Evolutionary conservation across 768 basidiomycete genomes (phyloP).

Genomic region (Trametes maxima): DNA sequence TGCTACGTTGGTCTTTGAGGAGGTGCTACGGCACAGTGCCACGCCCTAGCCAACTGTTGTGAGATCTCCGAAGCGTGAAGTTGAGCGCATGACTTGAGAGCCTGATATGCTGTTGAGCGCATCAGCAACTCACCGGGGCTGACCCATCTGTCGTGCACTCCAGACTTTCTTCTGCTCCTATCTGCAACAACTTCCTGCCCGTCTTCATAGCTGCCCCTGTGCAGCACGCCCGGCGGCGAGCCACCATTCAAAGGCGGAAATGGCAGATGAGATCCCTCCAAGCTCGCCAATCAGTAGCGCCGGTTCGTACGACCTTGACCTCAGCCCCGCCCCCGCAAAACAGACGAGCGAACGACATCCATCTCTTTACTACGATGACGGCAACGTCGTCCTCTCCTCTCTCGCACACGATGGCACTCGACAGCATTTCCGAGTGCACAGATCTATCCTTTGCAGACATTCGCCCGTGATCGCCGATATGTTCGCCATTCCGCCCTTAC

Average conservation of each 20-base stretch:
- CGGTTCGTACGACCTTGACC: conserved; percentile 2
- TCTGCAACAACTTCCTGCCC: neutral
- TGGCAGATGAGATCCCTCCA: conserved; percentile 11
- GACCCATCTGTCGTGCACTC: neutral
- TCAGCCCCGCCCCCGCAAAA: neutral
- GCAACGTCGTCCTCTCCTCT: conserved; percentile 36
- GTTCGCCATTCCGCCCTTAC: conserved; percentile 31
- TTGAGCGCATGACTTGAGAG: conserved; percentile 6
- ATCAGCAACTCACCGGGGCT: neutral
- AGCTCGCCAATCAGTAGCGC: conserved; percentile 2
- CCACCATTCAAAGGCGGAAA: neutral
- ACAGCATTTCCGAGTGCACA: conserved; percentile 32
- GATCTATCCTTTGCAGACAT: conserved; percentile 29
- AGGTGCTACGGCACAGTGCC: no score
- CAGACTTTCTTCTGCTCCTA: neutral
- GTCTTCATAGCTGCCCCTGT: neutral
- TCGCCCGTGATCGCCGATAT: conserved; percentile 33
- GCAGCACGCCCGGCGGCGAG: neutral
- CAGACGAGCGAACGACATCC: conserved; percentile 25
- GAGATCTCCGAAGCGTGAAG: neutral
- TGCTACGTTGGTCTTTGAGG: no score
- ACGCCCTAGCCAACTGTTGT: neutral
- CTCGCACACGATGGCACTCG: conserved; percentile 16
- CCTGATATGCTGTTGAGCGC: neutral
- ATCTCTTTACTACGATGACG: conserved; percentile 36